Percentiles rank a stretch among this genome's conserved stretches.
phyloP scores from a whole-genome alignment of 2,329 filamentous ascomycete genomes.

The Metarhizium brunneum region DNA sequence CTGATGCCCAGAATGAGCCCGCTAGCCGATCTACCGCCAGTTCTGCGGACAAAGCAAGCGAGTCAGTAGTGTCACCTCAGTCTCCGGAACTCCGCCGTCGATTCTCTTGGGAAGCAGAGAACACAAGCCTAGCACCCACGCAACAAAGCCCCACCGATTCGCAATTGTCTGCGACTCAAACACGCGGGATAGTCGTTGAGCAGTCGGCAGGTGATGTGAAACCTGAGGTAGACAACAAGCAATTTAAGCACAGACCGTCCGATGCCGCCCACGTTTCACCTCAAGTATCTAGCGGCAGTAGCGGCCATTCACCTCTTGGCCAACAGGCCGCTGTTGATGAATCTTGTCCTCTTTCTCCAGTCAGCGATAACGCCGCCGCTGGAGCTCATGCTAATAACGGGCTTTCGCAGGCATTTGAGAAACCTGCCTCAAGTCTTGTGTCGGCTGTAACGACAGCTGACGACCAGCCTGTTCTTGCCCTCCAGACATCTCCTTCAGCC shows the following conservation, averaged over 20 bases:
- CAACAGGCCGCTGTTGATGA: constrained; percentile 24
- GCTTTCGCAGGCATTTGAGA: constrained; percentile 28
- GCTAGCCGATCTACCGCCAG: not conserved
- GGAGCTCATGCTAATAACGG: constrained; percentile 16
- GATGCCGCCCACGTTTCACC: not conserved
- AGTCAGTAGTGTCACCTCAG: constrained; percentile 3
- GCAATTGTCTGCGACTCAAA: not conserved
- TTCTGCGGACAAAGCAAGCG: not conserved
- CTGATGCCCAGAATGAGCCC: not conserved
- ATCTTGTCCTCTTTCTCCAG: constrained; percentile 33
- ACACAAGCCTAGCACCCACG: constrained; percentile 3
- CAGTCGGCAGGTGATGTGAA: not conserved
- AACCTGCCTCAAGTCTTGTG: constrained; percentile 22
- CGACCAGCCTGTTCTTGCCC: constrained; percentile 25
- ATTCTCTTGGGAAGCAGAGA: constrained; percentile 29
- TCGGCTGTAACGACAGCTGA: constrained; percentile 28
- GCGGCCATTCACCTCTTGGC: not conserved
- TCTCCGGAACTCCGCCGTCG: constrained; percentile 15
- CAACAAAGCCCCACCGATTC: not conserved
- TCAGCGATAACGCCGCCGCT: constrained; percentile 19
- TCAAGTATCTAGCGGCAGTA: not conserved
- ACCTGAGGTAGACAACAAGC: not conserved
- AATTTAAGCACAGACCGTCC: not conserved
- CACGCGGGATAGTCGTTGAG: not conserved
- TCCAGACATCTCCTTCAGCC: not conserved